Percentiles rank a stretch among this genome's conserved stretches.
Conservation (phyloP, 1,139 yeast species). For the Candida glucosophila region DNA sequence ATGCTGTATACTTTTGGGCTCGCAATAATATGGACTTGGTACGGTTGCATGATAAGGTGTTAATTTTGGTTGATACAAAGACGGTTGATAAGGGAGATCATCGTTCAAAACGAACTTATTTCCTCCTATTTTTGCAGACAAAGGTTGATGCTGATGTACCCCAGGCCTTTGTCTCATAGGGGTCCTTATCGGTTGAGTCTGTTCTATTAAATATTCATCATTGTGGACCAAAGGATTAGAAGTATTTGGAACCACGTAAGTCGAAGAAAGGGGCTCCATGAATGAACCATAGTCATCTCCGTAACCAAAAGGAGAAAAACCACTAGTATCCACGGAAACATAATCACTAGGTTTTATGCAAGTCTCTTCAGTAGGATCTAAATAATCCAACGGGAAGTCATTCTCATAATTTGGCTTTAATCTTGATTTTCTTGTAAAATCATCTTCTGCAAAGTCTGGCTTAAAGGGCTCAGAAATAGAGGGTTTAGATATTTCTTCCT, state of each 20-base stretch:
- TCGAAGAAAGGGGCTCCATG: slow-evolving; percentile 10
- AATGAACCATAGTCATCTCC: slow-evolving; percentile 18
- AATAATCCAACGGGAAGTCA: slow-evolving; percentile 63
- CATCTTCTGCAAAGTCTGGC: too few relatives aligned
- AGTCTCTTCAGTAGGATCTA: slow-evolving; percentile 8
- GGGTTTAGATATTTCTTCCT: too few relatives aligned
- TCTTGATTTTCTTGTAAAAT: too few relatives aligned
- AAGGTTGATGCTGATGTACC: slow-evolving; percentile 6
- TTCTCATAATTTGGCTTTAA: slow-evolving; percentile 33
- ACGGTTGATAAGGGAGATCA: slow-evolving; percentile 14
- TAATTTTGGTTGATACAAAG: slow-evolving; percentile 9
- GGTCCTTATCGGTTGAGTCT: slow-evolving; percentile 31
- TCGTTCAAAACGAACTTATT: slow-evolving; percentile 6
- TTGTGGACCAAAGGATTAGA: slow-evolving; percentile 27
- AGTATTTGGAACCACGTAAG: slow-evolving; percentile 10
- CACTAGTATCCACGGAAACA: slow-evolving; percentile 25
- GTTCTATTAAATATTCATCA: slow-evolving; percentile 41
- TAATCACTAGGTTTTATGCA: slow-evolving; percentile 20
- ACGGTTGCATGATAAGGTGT: slow-evolving; percentile 3
- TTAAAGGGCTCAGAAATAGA: too few relatives aligned
- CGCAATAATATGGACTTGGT: slow-evolving; percentile 3
- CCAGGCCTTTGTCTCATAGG: slow-evolving; percentile 19
- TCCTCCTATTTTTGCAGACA: slow-evolving; percentile 8
- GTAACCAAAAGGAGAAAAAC: slow-evolving; percentile 10
- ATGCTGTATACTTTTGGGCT: slow-evolving; percentile 2